Base-by-base conservation (phyloP, 345 rosid genomes). In the Corymbia maculata region DNA sequence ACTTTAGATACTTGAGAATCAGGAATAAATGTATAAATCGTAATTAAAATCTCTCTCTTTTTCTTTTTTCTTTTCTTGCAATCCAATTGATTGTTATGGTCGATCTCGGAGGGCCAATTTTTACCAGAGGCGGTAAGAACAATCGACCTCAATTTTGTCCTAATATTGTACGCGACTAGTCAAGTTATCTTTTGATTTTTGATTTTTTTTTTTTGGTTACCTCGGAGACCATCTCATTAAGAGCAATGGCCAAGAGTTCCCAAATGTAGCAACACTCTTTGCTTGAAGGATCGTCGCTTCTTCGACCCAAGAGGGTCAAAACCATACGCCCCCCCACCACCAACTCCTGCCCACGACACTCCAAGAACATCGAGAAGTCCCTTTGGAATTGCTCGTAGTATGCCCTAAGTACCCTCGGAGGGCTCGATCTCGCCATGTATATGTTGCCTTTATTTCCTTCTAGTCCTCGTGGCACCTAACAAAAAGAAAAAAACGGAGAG, bases 201-300 rank as follows among this genome's bases (percentile, higher is more conserved):
- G 21, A 17, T 36, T 30, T 75, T 30, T 28, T 24, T 11, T 12
- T 15, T n/a, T 12, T n/a, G n/a, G 24, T 50, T 90, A 95, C 97
- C 95, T 95, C 93, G 6, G 85, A 51, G 51, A 92, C 94, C 94
- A 95, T 91, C 42, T 93, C 85, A 22, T 86, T 88, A 87, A 95
- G 94, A 70, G 92, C 95, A 86, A 88, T 79, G 13, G 96, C 93
- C 89, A 95, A 12, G 64, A 94, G 95, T 87, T 94, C 93, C 94
- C 93, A 95, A 28, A 91, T 88, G 90, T 64, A 91, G 66, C 94
- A 93, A 86, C 94, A 89, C 86, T 93, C 96, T 68, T 89, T 91
- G 89, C 94, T 90, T 2, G 92, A 59, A 16, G 92, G 94, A 86
- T 95, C 94, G 11, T 91, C 90, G 53, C 94, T 92, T 88, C 85